Evolutionary conservation across 2,329 filamentous ascomycete species (phyloP).

Genomic region (Diaporthe velutina): DNA sequence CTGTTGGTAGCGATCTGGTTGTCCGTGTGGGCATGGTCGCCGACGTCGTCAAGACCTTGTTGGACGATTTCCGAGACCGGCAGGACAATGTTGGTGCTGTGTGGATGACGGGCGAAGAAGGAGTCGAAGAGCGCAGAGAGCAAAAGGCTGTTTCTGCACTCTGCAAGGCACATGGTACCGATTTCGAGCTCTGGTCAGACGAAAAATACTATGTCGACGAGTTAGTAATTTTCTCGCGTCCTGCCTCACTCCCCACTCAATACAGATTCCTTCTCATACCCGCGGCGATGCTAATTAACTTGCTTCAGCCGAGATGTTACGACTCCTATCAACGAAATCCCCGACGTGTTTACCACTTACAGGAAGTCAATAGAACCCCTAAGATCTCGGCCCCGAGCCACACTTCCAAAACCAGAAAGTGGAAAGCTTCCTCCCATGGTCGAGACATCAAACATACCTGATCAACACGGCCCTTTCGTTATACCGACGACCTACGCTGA

Average conservation of each 20-base stretch:
- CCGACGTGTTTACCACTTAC: slow-evolving; percentile 82
- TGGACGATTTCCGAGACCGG: slow-evolving; percentile 60
- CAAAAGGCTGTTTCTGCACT: slow-evolving; percentile 67
- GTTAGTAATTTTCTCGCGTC: slow-evolving; percentile 63
- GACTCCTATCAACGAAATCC: slow-evolving; percentile 70
- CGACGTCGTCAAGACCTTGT: slow-evolving; percentile 70
- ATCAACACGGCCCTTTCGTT: slow-evolving; percentile 72
- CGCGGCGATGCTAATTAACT: neutral
- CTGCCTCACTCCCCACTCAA: neutral
- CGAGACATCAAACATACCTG: slow-evolving; percentile 61
- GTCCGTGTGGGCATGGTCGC: slow-evolving; percentile 73
- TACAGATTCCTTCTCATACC: too few species aligned
- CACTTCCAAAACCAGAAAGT: slow-evolving; percentile 65
- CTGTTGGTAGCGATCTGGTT: slow-evolving; percentile 70
- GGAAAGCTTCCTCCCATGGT: slow-evolving; percentile 70
- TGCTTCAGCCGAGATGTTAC: slow-evolving; percentile 71
- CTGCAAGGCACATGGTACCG: slow-evolving; percentile 65
- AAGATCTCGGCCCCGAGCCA: slow-evolving; percentile 70
- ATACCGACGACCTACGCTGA: slow-evolving; percentile 69
- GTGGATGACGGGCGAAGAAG: slow-evolving; percentile 82
- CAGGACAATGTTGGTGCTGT: slow-evolving; percentile 69
- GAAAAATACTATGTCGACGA: slow-evolving; percentile 86
- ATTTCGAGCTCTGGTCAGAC: slow-evolving; percentile 77
- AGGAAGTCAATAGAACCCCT: slow-evolving; percentile 81
- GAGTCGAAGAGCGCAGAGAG: slow-evolving; percentile 76